These are phyloP conservation scores for Coemansia erecta DNA, from an alignment of 192 early-diverging fungal genomes.

Conservation along the genomic window DNA sequence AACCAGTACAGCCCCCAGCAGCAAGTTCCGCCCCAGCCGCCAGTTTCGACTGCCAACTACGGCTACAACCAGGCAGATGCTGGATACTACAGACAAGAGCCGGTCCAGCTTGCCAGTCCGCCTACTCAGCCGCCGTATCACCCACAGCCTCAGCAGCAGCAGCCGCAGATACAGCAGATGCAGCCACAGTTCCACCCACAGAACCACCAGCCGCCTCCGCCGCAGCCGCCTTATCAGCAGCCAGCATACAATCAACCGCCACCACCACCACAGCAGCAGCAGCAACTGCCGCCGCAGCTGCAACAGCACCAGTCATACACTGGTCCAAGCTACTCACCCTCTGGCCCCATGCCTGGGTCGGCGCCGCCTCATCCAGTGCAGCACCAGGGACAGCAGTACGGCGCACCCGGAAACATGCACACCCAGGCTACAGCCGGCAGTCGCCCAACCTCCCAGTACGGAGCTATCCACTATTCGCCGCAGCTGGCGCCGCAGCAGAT, in stretches of 20 bases:
- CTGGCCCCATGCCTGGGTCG: background rate
- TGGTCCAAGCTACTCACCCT: background rate
- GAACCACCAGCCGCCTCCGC: slow-evolving; percentile 5
- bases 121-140: slow-evolving; percentile 5
- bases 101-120: background rate
- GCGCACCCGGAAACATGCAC: too few relatives aligned
- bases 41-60: slow-evolving; percentile 6
- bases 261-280: background rate
- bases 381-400: slow-evolving; percentile 1
- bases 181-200: background rate
- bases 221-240: background rate
- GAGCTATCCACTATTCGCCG: slow-evolving; percentile 8
- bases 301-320: background rate
- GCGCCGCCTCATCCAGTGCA: background rate
- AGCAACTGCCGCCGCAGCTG: too few relatives aligned
- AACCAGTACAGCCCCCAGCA: slow-evolving; percentile 6
- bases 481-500: slow-evolving; percentile 16
- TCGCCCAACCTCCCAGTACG: background rate
- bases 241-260: background rate
- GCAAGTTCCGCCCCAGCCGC: background rate
- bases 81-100: slow-evolving; percentile 17
- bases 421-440: slow-evolving; percentile 1
- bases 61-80: slow-evolving; percentile 11
- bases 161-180: slow-evolving; percentile 1
- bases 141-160: slow-evolving; percentile 12